A percentile compares a stretch with the other conserved stretches of the same genome.
phyloP scores from a whole-genome alignment of 257 asterid species.

The Plantago ovata region DNA sequence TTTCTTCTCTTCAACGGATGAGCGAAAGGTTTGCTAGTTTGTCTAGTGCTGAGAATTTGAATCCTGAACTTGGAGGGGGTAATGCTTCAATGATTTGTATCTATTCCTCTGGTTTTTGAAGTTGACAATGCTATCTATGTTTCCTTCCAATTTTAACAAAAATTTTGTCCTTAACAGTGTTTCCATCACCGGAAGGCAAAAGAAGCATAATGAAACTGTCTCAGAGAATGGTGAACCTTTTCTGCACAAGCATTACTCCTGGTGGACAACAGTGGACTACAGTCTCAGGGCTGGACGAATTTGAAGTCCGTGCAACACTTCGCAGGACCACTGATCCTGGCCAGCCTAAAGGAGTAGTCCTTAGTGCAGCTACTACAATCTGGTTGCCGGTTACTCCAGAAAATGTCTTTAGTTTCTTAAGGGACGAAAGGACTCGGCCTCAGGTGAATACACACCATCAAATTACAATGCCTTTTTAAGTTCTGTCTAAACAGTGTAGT shows the following conservation, averaged over 20 bases:
- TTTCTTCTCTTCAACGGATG: slow-evolving; percentile 63
- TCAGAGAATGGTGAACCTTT: slow-evolving; percentile 80
- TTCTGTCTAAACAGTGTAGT: neutral
- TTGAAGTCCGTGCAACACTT: slow-evolving; percentile 56
- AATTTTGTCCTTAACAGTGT: slow-evolving; percentile 30
- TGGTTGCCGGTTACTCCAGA: slow-evolving; percentile 87
- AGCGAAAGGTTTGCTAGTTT: slow-evolving; percentile 79
- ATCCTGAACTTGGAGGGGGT: slow-evolving; percentile 85
- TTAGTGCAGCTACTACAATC: slow-evolving; percentile 85
- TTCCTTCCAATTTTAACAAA: neutral
- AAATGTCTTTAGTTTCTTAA: slow-evolving; percentile 61
- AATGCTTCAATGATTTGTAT: neutral
- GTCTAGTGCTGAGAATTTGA: slow-evolving; percentile 51
- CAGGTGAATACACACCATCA: slow-evolving; percentile 39
- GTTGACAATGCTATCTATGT: neutral
- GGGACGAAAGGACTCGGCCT: slow-evolving; percentile 74
- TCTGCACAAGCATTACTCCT: slow-evolving; percentile 78
- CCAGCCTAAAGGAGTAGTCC: slow-evolving; percentile 78
- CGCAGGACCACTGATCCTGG: slow-evolving; percentile 49
- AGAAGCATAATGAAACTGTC: slow-evolving; percentile 93
- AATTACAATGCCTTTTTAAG: neutral
- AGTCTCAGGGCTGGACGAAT: slow-evolving; percentile 53
- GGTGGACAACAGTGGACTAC: slow-evolving; percentile 89
- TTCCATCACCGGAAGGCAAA: slow-evolving; percentile 77
- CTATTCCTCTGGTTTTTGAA: neutral